These are phyloP conservation scores for Tetracentron sinense DNA, from an alignment of 164 flowering plant species.

Conservation along the genomic window DNA sequence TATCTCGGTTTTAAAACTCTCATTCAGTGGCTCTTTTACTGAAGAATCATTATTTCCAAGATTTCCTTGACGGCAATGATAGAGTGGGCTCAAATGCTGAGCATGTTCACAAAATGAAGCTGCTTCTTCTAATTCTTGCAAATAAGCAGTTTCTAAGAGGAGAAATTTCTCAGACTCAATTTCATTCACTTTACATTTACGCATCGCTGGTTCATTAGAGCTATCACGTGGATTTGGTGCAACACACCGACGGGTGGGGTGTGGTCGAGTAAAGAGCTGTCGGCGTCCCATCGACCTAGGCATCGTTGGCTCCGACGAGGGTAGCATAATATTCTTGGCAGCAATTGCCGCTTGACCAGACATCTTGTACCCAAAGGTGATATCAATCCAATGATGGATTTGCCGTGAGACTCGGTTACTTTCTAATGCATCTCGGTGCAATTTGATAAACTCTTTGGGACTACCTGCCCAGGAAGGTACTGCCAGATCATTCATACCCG, in stretches of 20 bases:
- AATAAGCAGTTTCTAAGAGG: slow-evolving; percentile 35
- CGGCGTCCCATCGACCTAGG: slow-evolving; percentile 81
- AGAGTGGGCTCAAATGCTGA: slow-evolving; percentile 56
- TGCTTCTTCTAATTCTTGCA: slow-evolving; percentile 63
- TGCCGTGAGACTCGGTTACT: slow-evolving; percentile 66
- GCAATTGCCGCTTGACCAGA: slow-evolving; percentile 81
- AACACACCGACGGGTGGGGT: slow-evolving; percentile 54
- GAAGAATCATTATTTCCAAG: slow-evolving; percentile 9
- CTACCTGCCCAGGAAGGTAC: slow-evolving; percentile 80
- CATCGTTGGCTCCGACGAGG: slow-evolving; percentile 54
- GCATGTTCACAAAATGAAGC: slow-evolving; percentile 71
- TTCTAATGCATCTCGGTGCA: slow-evolving; percentile 91
- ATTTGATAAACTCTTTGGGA: slow-evolving; percentile 77
- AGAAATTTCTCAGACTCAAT: slow-evolving; percentile 17
- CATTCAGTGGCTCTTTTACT: slow-evolving; percentile 16
- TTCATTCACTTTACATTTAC: slow-evolving; percentile 13
- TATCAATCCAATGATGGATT: slow-evolving; percentile 93
- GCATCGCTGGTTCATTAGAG: slow-evolving; percentile 7
- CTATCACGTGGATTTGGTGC: slow-evolving; percentile 8
- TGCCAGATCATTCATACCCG: slow-evolving; percentile 87
- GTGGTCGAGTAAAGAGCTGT: slow-evolving; percentile 83
- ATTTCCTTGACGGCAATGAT: slow-evolving; percentile 25
- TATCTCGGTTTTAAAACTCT: slow-evolving; percentile 11
- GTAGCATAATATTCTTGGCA: slow-evolving; percentile 92
- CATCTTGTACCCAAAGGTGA: slow-evolving; percentile 93